Conservation (phyloP, 495 filamentous ascomycete genomes). For the Articulospora tetracladia region DNA sequence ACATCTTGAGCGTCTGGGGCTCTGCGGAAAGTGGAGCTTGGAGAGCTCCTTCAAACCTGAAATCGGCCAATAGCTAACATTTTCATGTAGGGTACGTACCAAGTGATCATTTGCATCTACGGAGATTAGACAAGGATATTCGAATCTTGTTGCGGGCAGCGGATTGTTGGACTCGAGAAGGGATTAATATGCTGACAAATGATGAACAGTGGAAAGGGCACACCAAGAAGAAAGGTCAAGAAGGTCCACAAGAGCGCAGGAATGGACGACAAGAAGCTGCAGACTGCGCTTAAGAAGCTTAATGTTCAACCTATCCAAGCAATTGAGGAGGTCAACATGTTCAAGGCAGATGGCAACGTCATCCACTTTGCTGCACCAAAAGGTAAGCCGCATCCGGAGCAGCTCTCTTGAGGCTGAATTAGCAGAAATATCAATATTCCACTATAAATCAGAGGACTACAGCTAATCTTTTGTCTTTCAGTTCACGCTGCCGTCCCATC, state of each 20-base stretch:
- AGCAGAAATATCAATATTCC: not conserved
- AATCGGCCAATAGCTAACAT: not conserved
- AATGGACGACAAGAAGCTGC: conserved; percentile 99
- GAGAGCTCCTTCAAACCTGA: not conserved
- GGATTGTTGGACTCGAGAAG: not conserved
- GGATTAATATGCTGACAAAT: conserved; percentile 20
- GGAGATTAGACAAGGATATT: no score
- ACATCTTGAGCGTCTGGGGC: not conserved
- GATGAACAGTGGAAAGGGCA: conserved; percentile 84
- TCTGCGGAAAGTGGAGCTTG: not conserved
- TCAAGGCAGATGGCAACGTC: conserved; percentile 99
- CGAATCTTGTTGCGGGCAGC: conserved; percentile 3
- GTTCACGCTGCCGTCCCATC: conserved; percentile 94
- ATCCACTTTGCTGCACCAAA: conserved; percentile 98
- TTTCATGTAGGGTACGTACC: not conserved
- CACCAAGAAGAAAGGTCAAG: conserved; percentile 96
- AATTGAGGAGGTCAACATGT: conserved; percentile 99
- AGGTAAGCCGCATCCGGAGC: conserved; percentile 52
- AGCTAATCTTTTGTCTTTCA: conserved; percentile 29
- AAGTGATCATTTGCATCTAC: not conserved
- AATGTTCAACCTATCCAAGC: conserved; percentile 96
- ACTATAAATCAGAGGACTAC: no score
- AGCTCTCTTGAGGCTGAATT: not conserved
- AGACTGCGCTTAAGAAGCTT: conserved; percentile 90
- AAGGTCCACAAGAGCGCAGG: conserved; percentile 87